Conservation (phyloP, 306 rosid species). For the Lupinus albus region DNA sequence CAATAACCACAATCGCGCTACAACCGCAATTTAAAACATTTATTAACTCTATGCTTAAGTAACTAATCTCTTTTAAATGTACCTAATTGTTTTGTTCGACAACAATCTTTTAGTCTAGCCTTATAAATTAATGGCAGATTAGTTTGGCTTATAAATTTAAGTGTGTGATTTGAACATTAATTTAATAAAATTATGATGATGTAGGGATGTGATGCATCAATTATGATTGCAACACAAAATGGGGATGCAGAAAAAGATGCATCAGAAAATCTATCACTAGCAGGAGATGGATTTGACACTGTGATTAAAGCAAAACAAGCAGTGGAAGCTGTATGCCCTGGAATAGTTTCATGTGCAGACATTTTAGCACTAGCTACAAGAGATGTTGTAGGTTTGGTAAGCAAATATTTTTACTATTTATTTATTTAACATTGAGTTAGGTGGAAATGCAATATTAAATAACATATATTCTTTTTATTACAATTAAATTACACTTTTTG, state of each 20-base stretch:
- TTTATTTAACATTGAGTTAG: too few species aligned
- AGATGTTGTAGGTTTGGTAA: slow-evolving; percentile 69
- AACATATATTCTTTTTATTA: too few species aligned
- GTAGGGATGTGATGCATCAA: slow-evolving; percentile 88
- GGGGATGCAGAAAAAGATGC: slow-evolving; percentile 84
- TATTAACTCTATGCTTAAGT: too few species aligned
- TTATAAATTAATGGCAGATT: background rate
- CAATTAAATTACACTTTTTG: too few species aligned
- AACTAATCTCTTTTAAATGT: too few species aligned
- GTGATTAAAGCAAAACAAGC: slow-evolving; percentile 75
- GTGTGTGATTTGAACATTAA: background rate
- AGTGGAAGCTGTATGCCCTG: slow-evolving; percentile 70
- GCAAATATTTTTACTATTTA: background rate
- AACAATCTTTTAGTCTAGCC: too few species aligned
- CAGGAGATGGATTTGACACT: slow-evolving; percentile 95
- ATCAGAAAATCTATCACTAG: slow-evolving; percentile 59
- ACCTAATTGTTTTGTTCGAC: too few species aligned
- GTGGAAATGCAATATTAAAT: too few species aligned
- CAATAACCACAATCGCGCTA: too few species aligned
- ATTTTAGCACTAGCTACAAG: slow-evolving; percentile 75
- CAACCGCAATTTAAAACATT: too few species aligned
- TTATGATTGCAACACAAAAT: slow-evolving; percentile 59
- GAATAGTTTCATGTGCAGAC: slow-evolving; percentile 80
- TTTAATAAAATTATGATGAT: slow-evolving; percentile 2
- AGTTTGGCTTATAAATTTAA: slow-evolving; percentile 5